Evolutionary conservation across 805 yeast species (phyloP).

Genomic region (Teunomyces atbi): DNA sequence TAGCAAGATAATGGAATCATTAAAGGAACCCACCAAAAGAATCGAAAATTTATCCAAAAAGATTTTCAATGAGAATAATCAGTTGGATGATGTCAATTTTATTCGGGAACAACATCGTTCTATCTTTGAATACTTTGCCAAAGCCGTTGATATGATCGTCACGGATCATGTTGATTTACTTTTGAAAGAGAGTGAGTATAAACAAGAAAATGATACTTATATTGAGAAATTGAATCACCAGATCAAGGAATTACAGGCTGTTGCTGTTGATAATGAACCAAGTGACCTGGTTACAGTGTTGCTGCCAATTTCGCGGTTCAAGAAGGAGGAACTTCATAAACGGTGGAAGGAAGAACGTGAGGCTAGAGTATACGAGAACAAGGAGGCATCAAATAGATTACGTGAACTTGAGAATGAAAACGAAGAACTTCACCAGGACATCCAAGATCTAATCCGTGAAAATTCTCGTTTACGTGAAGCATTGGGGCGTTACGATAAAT

Average conservation of each 20-base stretch:
- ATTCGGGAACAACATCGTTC: conserved; percentile 42
- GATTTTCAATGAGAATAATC: conserved; percentile 10
- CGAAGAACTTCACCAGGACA: conserved; percentile 4
- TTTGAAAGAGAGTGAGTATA: conserved; percentile 31
- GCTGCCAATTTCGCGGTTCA: conserved; percentile 2
- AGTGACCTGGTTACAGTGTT: neutral
- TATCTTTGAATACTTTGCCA: conserved; percentile 52
- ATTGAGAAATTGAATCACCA: conserved; percentile 22
- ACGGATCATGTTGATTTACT: conserved; percentile 50
- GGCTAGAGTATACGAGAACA: conserved; percentile 58
- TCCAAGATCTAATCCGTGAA: neutral
- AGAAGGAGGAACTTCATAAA: conserved; percentile 53
- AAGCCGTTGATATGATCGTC: conserved; percentile 59
- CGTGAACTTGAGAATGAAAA: conserved; percentile 58
- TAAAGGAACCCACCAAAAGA: conserved; percentile 56
- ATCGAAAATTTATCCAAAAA: conserved; percentile 39
- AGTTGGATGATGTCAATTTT: conserved; percentile 10
- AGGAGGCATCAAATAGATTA: conserved; percentile 52
- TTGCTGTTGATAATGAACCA: conserved; percentile 11
- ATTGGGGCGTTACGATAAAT: neutral
- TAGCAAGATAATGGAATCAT: conserved; percentile 58
- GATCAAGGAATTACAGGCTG: conserved; percentile 24
- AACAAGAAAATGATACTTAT: conserved; percentile 17
- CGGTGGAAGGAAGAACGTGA: conserved; percentile 74
- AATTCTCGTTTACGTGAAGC: conserved; percentile 3